Base-by-base conservation (phyloP, 768 basidiomycete species). In the Hortiboletus campestris region DNA sequence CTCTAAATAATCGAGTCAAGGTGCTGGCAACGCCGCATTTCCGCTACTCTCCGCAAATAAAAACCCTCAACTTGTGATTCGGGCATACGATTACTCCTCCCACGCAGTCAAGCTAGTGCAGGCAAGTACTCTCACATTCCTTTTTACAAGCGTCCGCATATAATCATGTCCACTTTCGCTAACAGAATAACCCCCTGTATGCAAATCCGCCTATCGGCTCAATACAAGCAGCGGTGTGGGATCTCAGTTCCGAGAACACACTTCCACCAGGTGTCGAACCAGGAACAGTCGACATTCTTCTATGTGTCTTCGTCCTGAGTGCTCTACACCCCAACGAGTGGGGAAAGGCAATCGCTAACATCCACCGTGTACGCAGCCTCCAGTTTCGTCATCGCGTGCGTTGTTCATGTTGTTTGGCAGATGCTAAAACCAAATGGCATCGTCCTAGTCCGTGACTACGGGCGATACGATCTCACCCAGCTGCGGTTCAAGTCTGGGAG, bases 241-340 rank as follows among this genome's bases (percentile, higher is more conserved):
- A 98, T 66, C 76, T 98, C 34, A 84, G 94, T 2, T 88, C 87
- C 9, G 56, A 73, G 2, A 70, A 73, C 32, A 75, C 76, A 0
- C 76, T 92, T 0, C 91, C 93, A 1, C 75, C 80, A 1, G 82
- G 80, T 14, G 66, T 97, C 17, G 72, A 75, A 32, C 84, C 84
- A 10, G 82, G 74, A 17, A 84, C 81, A n/a, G 86, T 94, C 13
- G 94, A 99, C 65, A 85, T 98, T 39, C 76, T 91, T 31, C 84
- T 95, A n/a, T 81, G 97, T 51, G 89, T 99, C 34, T 99, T 96
- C 65, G 94, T 98, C 19, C 73, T 98, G 55, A 93, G 90, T 51
- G 97, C 97, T 0, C 76, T 99, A 25, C 94, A 97, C 66, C 97
- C 97, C 2, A 74, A 83, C 48, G 97, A 99, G 76, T 99, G 97